Base-by-base conservation (phyloP, 805 yeast species). In the Zygosaccharomyces bailii region DNA sequence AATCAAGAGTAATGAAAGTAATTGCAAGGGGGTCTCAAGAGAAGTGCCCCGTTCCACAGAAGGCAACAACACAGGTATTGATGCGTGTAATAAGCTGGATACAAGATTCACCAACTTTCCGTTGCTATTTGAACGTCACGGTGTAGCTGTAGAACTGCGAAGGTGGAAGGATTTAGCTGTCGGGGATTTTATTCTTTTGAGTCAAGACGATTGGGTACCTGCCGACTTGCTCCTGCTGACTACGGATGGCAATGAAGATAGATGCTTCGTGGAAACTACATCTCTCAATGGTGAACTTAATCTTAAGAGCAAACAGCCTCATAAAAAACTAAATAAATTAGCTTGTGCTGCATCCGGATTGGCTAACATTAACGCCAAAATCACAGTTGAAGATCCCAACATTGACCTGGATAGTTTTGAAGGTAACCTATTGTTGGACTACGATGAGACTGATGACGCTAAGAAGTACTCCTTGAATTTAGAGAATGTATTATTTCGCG, bases 261-360 rank as follows among this genome's bases (percentile, higher is more conserved):
- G 84, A 31, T 77, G 81, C 45, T 86, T 79, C 52, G 80, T 90
- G 14, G 99, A 93, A 63, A 93, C 99, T 1, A 89, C 91, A 91
- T 99, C 96, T 1, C 72, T 93, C 39, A 99, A 93, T 66, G 99
- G 99, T 40, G 99, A 93, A 65, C 93, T 98, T 0, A 91, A 89
- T 60, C 71, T 93, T 49, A 93, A 93, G 63, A 74, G 86, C 5
- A 81, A 79, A 54, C 67, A 69, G 14, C 86, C 96, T 0, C 84
- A 82, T 49, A 71, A 75, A 2, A 86, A 81, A 48, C 53, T 91
- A 2, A 73, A 81, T 32, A 74, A 75, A 11, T 50, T 65, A 8
- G 70, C 82, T 34, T 68, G 73, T 17, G 68, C 73, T 2, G 83
- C 79, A 0, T 61, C 72, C 1, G 76, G 76, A 0, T 60, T 86